Conservation (phyloP, 768 basidiomycete genomes). For the Lactarius sp. region DNA sequence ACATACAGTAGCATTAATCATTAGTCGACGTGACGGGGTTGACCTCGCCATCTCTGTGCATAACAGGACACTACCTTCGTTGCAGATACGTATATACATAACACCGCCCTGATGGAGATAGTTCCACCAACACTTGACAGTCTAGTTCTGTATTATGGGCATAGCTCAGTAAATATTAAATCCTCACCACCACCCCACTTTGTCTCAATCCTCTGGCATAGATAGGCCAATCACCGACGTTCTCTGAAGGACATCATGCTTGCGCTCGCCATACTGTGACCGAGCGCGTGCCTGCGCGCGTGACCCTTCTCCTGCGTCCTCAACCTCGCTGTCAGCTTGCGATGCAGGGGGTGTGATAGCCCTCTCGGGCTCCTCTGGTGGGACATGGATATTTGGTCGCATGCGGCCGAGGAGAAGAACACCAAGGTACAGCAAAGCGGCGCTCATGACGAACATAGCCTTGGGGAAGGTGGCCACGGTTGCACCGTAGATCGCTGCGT, state of each 20-base stretch:
- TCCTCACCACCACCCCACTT: background rate
- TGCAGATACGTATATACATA: background rate
- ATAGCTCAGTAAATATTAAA: background rate
- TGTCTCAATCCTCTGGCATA: conserved; percentile 11
- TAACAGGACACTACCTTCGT: background rate
- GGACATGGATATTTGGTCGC: conserved; percentile 23
- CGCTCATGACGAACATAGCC: conserved; percentile 24
- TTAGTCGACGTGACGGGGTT: background rate
- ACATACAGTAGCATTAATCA: background rate
- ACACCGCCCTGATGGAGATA: background rate
- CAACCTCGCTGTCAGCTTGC: background rate
- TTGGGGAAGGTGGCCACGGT: conserved; percentile 24
- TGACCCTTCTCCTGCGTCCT: background rate
- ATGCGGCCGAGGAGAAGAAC: conserved; percentile 22
- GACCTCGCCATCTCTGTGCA: background rate
- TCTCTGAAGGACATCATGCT: background rate
- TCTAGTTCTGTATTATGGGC: background rate
- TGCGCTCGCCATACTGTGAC: background rate
- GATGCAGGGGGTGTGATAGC: background rate
- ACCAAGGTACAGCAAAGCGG: conserved; percentile 19
- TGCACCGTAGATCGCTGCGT: conserved; percentile 22
- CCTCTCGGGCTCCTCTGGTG: conserved; percentile 9
- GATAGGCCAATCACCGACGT: conserved; percentile 3
- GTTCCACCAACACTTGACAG: background rate
- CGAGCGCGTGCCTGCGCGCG: background rate